Evolutionary conservation across 306 rosid genomes (phyloP).

Genomic region (Cicer judaicum): DNA sequence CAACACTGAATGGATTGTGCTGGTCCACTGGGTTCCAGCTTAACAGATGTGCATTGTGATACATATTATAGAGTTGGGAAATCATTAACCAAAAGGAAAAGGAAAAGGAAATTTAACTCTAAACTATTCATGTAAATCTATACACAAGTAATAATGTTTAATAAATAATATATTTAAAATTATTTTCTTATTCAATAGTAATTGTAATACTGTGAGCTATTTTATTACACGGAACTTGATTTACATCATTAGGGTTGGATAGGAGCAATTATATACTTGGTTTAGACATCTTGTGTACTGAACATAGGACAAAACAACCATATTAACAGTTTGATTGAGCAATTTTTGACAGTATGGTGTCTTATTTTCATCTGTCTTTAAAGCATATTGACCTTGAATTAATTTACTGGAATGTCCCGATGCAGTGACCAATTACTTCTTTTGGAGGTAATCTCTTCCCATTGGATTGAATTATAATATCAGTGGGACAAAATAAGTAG

Average conservation of each 20-base stretch:
- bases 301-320: not conserved
- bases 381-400: not conserved
- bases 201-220: not conserved
- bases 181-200: not conserved
- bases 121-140: constrained; percentile 9
- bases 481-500: too few relatives aligned
- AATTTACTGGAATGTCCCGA: not conserved
- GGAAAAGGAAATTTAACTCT: not conserved
- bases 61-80: constrained; percentile 8
- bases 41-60: constrained; percentile 24
- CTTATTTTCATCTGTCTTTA: not conserved
- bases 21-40: constrained; percentile 19
- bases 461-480: not conserved
- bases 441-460: not conserved
- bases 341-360: not conserved
- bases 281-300: too few relatives aligned
- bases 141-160: not conserved
- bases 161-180: not conserved
- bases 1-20: constrained; percentile 16
- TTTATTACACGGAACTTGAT: constrained; percentile 13
- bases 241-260: constrained; percentile 8
- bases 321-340: not conserved
- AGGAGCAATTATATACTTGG: not conserved
- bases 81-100: not conserved
- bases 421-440: not conserved